Evolutionary conservation across 257 asterid genomes (phyloP), one percentile per base, ranked within the genome.

Genomic region (Penstemon newberryi): DNA sequence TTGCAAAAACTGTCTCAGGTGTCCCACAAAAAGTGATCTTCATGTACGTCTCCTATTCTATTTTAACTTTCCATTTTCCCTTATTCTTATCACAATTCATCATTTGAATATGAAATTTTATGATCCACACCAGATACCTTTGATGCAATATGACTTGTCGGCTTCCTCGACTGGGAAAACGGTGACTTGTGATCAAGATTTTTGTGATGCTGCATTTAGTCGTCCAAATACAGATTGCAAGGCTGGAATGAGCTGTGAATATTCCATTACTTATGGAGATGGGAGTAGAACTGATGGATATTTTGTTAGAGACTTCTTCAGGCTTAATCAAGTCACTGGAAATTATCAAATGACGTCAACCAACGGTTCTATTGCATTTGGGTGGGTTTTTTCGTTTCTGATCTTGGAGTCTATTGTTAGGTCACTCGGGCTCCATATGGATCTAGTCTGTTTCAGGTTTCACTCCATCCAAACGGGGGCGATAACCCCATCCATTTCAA

Each of bases 291-390:
- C 96, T 12, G 91, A 86, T 42, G 99, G 98, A 56, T 89, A 78
- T 81, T 89, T 91, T 76, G 96, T 94, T 70, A 77, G 75, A 70
- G 99, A 94, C 77, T 53, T 42, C 58, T 79, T 90, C 73, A 81
- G 63, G 67, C 74, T 94, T 75, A 80, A 94, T 76, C 95, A 80
- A 87, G 93, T 91, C 65, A 71, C 93, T 9, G 96, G 96, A 55
- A 79, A 91, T 83, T 82, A 84, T 72, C 95, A 82, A 78, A 89
- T 92, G 43, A 69, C 85, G 67, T 6, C 84, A 46, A 86, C 83
- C 86, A 89, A 91, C 65, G 93, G 96, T 39, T 83, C 90, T 70
- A 81, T 94, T 81, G 91, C 90, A 55, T 94, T 94, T 84, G 99
- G 99, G 99, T 93, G 67, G 71, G 96, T 76, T 73, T 25, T 25